Evolutionary conservation across 2,329 filamentous ascomycete species (phyloP).

Genomic region (Clarireedia monteithiana): DNA sequence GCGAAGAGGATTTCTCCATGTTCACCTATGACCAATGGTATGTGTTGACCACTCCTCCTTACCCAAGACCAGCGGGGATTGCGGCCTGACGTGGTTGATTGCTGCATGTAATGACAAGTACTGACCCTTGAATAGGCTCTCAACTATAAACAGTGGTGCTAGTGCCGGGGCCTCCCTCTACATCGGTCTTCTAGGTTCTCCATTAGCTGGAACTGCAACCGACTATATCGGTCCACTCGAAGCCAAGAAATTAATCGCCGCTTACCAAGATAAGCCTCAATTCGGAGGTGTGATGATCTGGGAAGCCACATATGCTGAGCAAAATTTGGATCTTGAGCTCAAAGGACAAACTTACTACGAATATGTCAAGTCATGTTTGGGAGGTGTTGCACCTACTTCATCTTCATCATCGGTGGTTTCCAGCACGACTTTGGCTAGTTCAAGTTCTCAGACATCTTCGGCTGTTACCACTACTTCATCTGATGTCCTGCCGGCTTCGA

Average conservation of each 20-base stretch:
- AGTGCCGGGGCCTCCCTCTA: slow-evolving; percentile 25
- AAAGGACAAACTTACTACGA: slow-evolving; percentile 12
- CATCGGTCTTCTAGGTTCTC: slow-evolving; percentile 24
- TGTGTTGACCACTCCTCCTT: not conserved
- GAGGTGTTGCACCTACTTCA: not conserved
- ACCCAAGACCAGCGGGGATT: too few relatives aligned
- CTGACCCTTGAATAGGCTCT: not conserved
- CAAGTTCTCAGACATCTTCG: not conserved
- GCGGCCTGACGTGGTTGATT: too few relatives aligned
- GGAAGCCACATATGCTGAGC: slow-evolving; percentile 23
- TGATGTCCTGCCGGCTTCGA: too few relatives aligned
- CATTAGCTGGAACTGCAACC: slow-evolving; percentile 3
- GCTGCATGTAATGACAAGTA: not conserved
- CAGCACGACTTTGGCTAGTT: not conserved
- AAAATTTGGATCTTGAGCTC: slow-evolving; percentile 12
- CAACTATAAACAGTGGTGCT: slow-evolving; percentile 11
- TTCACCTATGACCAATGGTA: slow-evolving; percentile 25
- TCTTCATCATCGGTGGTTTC: slow-evolving; percentile 6
- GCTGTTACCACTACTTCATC: too few relatives aligned
- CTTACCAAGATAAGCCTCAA: slow-evolving; percentile 15
- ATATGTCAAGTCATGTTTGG: slow-evolving; percentile 18
- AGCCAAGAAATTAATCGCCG: slow-evolving; percentile 19
- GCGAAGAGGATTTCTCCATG: not conserved
- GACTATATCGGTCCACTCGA: slow-evolving; percentile 22
- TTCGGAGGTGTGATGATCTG: slow-evolving; percentile 31